These are phyloP conservation scores for Eucalyptus microcorys DNA, from an alignment of 345 rosid species.

Conservation along the genomic window DNA sequence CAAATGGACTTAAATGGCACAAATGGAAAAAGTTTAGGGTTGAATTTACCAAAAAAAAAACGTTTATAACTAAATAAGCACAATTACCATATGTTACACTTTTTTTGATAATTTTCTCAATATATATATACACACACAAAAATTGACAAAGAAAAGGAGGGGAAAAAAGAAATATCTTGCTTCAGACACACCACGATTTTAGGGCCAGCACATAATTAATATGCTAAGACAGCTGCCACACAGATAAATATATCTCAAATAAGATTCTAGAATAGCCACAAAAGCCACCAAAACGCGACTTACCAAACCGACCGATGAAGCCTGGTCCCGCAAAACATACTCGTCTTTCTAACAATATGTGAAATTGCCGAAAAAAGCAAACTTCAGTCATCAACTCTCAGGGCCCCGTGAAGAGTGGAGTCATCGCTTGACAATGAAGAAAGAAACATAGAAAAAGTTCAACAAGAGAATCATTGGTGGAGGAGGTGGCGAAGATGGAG, in stretches of 20 bases:
- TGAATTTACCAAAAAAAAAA: too few species aligned
- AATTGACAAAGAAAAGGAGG: neutral
- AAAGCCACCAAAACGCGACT: neutral
- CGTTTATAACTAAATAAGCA: too few species aligned
- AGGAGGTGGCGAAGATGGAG: neutral
- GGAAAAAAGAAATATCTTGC: neutral
- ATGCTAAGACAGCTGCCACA: neutral
- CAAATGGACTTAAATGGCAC: too few species aligned
- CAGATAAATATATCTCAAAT: too few species aligned
- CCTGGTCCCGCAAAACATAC: neutral
- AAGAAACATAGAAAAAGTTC: neutral
- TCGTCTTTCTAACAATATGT: neutral
- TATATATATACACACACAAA: too few species aligned
- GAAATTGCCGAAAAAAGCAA: neutral
- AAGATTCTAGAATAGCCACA: neutral
- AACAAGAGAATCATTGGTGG: neutral
- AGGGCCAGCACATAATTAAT: neutral
- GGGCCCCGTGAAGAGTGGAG: neutral
- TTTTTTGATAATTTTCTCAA: too few species aligned
- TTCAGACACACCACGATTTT: neutral
- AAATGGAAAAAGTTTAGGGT: rapidly evolving
- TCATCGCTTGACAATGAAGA: neutral
- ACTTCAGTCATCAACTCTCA: neutral
- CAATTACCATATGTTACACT: too few species aligned
- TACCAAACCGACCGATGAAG: neutral